These are phyloP conservation scores for Larix kaempferi DNA, from an alignment of 75 land plant species.

Conservation along the genomic window DNA sequence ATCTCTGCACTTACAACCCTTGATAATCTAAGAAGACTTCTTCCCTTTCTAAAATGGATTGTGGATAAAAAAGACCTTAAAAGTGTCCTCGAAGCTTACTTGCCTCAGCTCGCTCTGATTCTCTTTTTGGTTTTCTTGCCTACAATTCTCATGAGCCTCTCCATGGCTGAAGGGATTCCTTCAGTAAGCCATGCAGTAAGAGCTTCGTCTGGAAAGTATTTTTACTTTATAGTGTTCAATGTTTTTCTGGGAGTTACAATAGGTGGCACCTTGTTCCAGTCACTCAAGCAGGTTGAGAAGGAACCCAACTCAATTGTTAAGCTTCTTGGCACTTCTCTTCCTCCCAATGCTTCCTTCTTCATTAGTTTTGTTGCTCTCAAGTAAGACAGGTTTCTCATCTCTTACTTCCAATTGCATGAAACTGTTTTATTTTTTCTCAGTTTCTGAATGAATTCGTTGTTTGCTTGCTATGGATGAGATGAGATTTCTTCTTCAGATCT, in stretches of 20 bases:
- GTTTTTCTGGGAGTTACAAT: slow-evolving; percentile 89
- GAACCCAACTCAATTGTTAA: slow-evolving; percentile 30
- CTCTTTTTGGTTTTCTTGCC: slow-evolving; percentile 81
- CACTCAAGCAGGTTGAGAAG: slow-evolving; percentile 50
- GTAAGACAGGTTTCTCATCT: slow-evolving; percentile 39
- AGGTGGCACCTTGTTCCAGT: slow-evolving; percentile 51
- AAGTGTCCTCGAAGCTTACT: slow-evolving; percentile 73
- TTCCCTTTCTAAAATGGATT: slow-evolving; percentile 68
- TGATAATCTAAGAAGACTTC: slow-evolving; percentile 46
- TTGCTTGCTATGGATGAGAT: not conserved
- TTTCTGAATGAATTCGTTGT: not conserved
- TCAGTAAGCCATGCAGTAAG: slow-evolving; percentile 63
- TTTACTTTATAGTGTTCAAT: slow-evolving; percentile 81
- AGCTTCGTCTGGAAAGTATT: slow-evolving; percentile 85
- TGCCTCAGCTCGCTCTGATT: slow-evolving; percentile 82
- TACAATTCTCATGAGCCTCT: slow-evolving; percentile 56
- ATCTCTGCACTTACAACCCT: slow-evolving; percentile 81
- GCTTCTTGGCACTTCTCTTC: slow-evolving; percentile 63
- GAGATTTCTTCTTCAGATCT: not conserved
- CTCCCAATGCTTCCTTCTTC: slow-evolving; percentile 76
- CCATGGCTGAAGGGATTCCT: slow-evolving; percentile 72
- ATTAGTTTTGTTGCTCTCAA: slow-evolving; percentile 84
- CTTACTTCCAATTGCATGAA: not conserved
- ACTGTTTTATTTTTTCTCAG: not conserved
- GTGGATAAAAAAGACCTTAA: slow-evolving; percentile 35